phyloP scores from a whole-genome alignment of 2,329 filamentous ascomycete species.

The Penicillium rolfsii region DNA sequence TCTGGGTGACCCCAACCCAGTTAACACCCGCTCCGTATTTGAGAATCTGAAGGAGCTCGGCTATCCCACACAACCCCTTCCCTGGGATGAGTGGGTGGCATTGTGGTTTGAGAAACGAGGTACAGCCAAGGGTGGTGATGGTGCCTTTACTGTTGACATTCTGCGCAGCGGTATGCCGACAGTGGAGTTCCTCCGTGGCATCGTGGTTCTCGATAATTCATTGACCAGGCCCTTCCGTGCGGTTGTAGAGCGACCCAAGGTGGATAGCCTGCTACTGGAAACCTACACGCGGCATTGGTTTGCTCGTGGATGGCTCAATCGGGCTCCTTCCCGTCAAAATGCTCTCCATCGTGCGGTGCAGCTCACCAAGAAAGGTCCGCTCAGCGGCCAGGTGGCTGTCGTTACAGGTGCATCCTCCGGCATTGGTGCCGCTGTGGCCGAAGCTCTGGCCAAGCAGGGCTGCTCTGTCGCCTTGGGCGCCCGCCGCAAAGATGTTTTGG shows the following conservation, averaged over 20 bases:
- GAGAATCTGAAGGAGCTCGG: slow-evolving; percentile 66
- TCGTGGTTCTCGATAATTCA: slow-evolving; percentile 73
- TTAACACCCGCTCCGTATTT: slow-evolving; percentile 69
- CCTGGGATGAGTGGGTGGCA: slow-evolving; percentile 74
- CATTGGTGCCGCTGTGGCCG: slow-evolving; percentile 74
- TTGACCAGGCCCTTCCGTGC: slow-evolving; percentile 64
- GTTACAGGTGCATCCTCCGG: slow-evolving; percentile 80
- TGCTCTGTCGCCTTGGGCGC: slow-evolving; percentile 73
- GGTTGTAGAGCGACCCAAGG: slow-evolving; percentile 66
- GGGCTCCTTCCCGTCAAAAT: slow-evolving; percentile 59
- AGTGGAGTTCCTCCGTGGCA: slow-evolving; percentile 69
- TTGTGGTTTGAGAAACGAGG: slow-evolving; percentile 74
- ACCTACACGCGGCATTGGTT: slow-evolving; percentile 82
- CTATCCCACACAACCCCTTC: slow-evolving; percentile 67
- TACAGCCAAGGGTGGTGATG: slow-evolving; percentile 65
- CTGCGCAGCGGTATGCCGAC: slow-evolving; percentile 80
- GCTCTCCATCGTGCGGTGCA: slow-evolving; percentile 51
- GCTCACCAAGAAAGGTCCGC: slow-evolving; percentile 57
- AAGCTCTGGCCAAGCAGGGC: slow-evolving; percentile 69
- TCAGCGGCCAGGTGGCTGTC: slow-evolving; percentile 71
- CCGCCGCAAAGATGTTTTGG: slow-evolving; percentile 69
- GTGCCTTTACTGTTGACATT: slow-evolving; percentile 76
- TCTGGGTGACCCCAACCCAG: slow-evolving; percentile 71
- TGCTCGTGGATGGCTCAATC: slow-evolving; percentile 73
- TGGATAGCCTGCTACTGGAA: slow-evolving; percentile 70